Evolutionary conservation across 2,329 filamentous ascomycete genomes (phyloP).

Genomic region (Fusarium tjaetaba): DNA sequence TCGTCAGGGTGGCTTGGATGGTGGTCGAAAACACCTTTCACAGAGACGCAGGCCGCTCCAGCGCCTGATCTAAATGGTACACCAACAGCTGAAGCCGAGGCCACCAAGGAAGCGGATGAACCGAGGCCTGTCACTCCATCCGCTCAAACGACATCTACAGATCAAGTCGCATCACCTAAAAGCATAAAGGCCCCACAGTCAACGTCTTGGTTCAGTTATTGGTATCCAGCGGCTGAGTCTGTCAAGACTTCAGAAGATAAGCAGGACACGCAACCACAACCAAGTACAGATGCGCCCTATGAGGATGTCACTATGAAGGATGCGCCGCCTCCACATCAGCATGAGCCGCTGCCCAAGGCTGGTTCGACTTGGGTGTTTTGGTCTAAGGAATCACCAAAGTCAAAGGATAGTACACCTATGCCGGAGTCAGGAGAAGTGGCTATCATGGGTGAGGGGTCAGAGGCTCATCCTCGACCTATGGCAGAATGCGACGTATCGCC

Average conservation of each 20-base stretch:
- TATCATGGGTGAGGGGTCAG: constrained; percentile 65
- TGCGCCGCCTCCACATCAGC: constrained; percentile 47
- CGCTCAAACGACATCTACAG: constrained; percentile 26
- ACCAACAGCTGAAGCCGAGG: constrained; percentile 10
- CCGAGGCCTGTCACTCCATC: constrained; percentile 39
- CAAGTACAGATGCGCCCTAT: constrained; percentile 32
- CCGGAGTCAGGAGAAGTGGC: constrained; percentile 64
- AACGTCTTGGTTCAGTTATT: constrained; percentile 55
- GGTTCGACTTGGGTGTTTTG: constrained; percentile 85
- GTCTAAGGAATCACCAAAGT: constrained; percentile 67
- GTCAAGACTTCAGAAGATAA: constrained; percentile 20
- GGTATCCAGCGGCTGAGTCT: constrained; percentile 44
- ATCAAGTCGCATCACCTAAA: constrained; percentile 22
- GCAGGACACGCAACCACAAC: constrained; percentile 13
- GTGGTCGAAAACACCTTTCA: constrained; percentile 51
- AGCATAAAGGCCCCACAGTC: constrained; percentile 32
- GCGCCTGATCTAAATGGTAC: constrained; percentile 21
- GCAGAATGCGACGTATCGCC: constrained; percentile 55
- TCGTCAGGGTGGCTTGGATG: constrained; percentile 67
- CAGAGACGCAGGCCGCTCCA: constrained; percentile 34
- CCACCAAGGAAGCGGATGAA: constrained; percentile 25
- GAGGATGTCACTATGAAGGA: constrained; percentile 58
- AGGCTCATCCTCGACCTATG: constrained; percentile 63
- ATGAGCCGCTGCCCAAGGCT: constrained; percentile 55
- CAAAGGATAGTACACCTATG: constrained; percentile 44